Base-by-base conservation (phyloP, 805 yeast genomes). In the Lachancea kluyveri region DNA sequence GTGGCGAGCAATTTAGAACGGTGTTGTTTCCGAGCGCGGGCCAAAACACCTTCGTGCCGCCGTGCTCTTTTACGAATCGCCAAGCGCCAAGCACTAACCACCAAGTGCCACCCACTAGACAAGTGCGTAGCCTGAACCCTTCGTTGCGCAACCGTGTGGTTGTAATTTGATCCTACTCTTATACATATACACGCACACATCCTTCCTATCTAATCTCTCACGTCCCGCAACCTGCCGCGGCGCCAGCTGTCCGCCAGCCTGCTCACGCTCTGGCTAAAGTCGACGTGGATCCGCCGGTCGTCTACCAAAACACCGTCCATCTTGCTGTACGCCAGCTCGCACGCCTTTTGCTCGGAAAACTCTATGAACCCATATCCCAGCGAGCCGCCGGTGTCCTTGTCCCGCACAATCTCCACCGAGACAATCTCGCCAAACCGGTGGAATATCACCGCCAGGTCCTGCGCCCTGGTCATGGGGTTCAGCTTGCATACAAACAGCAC, bases 291-390 rank as follows among this genome's bases (percentile, higher is more conserved):
- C 33, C 80, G 60, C 24, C 70, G 50, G 35, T 79, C 86, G 48
- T 79, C 87, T 22, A 79, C 74, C 26, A 77, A 46, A 3, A 73
- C 79, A 10, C 69, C 70, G 24, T 76, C 74, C 75, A 79, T 72
- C 46, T 72, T 73, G 34, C 62, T 52, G 47, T 75, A 79, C 0
- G 86, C 86, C n/a, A 46, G 41, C 40, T 79, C 85, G 30, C 82
- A 78, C 21, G 65, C 64, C 24, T 59, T 55, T 37, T 61, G 60
- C 1, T 55, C 48, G 14, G 60, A 64, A 46, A 59, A 79, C 44
- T 77, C 82, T 18, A 79, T 70, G 40, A 79, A 79, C 3, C 77
- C 88, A 46, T 79, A 79, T 31, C 73, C 68, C 22, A 75, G 45
- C 2, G 77, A 71, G 10, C 65, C 65, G 0, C 72, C 68, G 0